These are phyloP conservation scores for Exsudoporus floridanus DNA, from an alignment of 1,284 basidiomycete genomes.

Conservation along the genomic window DNA sequence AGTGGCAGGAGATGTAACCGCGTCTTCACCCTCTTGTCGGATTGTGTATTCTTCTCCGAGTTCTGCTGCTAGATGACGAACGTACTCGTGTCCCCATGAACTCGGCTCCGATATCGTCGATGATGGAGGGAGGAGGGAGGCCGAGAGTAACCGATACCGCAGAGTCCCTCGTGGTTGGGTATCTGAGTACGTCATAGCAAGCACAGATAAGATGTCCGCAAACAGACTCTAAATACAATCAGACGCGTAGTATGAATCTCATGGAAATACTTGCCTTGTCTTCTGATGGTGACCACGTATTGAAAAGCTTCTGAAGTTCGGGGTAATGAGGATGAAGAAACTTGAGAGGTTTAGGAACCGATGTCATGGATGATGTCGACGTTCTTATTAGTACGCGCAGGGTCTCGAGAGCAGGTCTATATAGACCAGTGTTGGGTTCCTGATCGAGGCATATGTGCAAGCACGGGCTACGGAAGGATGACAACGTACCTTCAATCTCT, in stretches of 20 bases:
- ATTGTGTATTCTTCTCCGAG: slow-evolving; percentile 90
- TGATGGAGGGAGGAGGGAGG: slow-evolving; percentile 62
- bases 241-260: not conserved
- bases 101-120: slow-evolving; percentile 84
- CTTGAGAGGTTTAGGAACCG: slow-evolving; percentile 98
- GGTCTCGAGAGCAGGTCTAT: slow-evolving; percentile 91
- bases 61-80: slow-evolving; percentile 95
- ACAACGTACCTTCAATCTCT: slow-evolving; percentile 78
- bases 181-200: slow-evolving; percentile 99
- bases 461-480: not conserved
- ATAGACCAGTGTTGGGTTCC: slow-evolving; percentile 86
- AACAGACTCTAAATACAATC: slow-evolving; percentile 71
- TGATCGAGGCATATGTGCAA: slow-evolving; percentile 37
- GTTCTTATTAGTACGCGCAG: slow-evolving; percentile 93
- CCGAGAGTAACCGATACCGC: slow-evolving; percentile 83
- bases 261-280: slow-evolving; percentile 61
- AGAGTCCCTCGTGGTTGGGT: slow-evolving; percentile 93
- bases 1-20: slow-evolving; percentile 31
- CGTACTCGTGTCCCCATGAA: slow-evolving; percentile 98
- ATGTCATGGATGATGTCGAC: slow-evolving; percentile 99
- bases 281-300: slow-evolving; percentile 75
- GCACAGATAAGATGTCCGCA: slow-evolving; percentile 97
- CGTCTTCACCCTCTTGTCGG: slow-evolving; percentile 51
- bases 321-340: slow-evolving; percentile 96
- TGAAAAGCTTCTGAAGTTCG: slow-evolving; percentile 80